These are phyloP conservation scores for Pichia heedii DNA, from an alignment of 805 yeast species.

Conservation along the genomic window DNA sequence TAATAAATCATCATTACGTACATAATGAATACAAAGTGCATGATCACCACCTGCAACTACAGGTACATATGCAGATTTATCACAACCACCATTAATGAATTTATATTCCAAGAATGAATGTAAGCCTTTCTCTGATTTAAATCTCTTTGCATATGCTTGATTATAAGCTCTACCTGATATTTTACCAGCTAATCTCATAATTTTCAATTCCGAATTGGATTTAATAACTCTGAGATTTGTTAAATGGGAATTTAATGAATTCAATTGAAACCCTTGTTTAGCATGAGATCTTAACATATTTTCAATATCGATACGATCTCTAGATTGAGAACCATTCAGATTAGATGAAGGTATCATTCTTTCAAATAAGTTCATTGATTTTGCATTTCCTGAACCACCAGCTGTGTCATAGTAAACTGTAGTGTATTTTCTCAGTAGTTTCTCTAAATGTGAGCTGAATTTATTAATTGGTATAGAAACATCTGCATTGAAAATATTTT, in stretches of 20 bases:
- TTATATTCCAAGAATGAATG: constrained; percentile 75
- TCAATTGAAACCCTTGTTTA: constrained; percentile 17
- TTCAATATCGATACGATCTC: constrained; percentile 11
- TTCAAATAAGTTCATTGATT: constrained; percentile 5
- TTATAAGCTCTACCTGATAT: constrained; percentile 81
- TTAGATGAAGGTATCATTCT: constrained; percentile 14
- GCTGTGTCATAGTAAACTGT: constrained; percentile 47
- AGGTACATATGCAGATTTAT: constrained; percentile 82
- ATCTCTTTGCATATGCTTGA: constrained; percentile 60
- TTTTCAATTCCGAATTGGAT: constrained; percentile 62
- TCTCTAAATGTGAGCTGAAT: constrained; percentile 35
- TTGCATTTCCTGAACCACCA: constrained; percentile 5
- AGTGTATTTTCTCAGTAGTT: constrained; percentile 39
- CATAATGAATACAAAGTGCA: constrained; percentile 87
- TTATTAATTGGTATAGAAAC: constrained; percentile 44
- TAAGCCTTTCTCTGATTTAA: constrained; percentile 67
- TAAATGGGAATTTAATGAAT: constrained; percentile 35
- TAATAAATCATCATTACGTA: constrained; percentile 79
- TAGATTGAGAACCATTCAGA: constrained; percentile 15
- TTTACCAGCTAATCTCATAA: constrained; percentile 77
- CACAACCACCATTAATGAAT: constrained; percentile 84
- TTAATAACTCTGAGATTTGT: constrained; percentile 57
- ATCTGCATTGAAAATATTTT: constrained; percentile 83
- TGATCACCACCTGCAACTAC: constrained; percentile 94
- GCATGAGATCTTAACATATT: constrained; percentile 18